Conservation (phyloP, 1,284 basidiomycete species). For the Meira nashicola region DNA sequence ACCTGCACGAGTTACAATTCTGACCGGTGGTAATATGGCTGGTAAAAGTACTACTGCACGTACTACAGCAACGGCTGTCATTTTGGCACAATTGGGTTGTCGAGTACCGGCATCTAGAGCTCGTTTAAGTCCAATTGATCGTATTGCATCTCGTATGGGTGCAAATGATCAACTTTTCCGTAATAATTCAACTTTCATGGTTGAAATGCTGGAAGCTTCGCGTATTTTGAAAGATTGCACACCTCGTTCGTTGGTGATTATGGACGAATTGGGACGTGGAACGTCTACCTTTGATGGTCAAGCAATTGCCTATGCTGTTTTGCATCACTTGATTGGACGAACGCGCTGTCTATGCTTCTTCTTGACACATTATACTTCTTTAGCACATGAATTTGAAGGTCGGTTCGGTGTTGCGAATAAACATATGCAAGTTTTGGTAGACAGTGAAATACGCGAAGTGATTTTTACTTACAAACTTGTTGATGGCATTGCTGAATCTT, state of each 20-base stretch:
- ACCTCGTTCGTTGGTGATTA: slow-evolving; percentile 50
- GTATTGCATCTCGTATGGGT: slow-evolving; percentile 95
- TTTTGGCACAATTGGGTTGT: slow-evolving; percentile 98
- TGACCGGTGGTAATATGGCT: slow-evolving; percentile 91
- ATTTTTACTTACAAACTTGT: slow-evolving; percentile 51
- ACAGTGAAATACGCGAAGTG: slow-evolving; percentile 45
- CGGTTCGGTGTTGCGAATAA: slow-evolving; percentile 49
- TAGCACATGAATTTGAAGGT: slow-evolving; percentile 43
- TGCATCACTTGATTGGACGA: slow-evolving; percentile 46
- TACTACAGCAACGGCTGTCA: slow-evolving; percentile 93
- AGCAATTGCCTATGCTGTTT: slow-evolving; percentile 50
- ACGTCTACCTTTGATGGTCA: slow-evolving; percentile 52
- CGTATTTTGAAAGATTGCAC: slow-evolving; percentile 50
- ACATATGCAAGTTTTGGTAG: slow-evolving; percentile 52
- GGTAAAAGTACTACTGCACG: slow-evolving; percentile 64
- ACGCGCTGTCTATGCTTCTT: slow-evolving; percentile 52
- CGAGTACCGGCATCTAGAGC: slow-evolving; percentile 82
- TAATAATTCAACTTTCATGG: slow-evolving; percentile 52
- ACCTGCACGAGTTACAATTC: slow-evolving; percentile 62
- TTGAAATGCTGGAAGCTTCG: slow-evolving; percentile 52
- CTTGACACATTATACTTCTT: slow-evolving; percentile 48
- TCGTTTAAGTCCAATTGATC: slow-evolving; percentile 79
- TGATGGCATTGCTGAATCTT: slow-evolving; percentile 70
- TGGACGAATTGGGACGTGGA: slow-evolving; percentile 53
- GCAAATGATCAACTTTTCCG: slow-evolving; percentile 58